Base-by-base conservation (phyloP, 1,284 basidiomycete genomes). In the Ustilago trichophora region DNA sequence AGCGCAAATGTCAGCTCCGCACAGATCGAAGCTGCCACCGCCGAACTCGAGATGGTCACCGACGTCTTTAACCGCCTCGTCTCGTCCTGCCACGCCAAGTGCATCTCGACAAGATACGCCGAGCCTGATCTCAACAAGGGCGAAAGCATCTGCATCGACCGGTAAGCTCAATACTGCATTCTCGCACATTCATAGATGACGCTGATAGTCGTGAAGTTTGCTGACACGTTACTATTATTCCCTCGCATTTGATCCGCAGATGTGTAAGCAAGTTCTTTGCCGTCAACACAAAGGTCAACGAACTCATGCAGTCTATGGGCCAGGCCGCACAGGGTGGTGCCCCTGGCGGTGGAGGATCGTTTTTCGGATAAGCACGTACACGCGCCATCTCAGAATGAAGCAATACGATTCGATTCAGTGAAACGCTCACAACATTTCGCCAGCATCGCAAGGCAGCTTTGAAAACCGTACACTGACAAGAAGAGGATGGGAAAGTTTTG, bases 51-150 rank as follows among this genome's bases (percentile, higher is more conserved):
- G 82, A 93, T 93, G 84, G 88, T 95, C 73, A 93, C 92, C 32
- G 93, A 95, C 83, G 89, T 94, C 75, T 95, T 94, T 85, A 93
- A 93, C 86, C 88, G 76, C 25, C 73, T 82, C 29, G 80, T 82
- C 36, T 55, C 68, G 11, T 89, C 90, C 80, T 95, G 92, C 83
- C 91, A 94, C 80, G 84, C 84, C 67, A 95, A 95, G 82, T 95
- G 92, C 84, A 90, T 95, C 78, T 88, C 87, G 79, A 84, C 87
- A 42, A 87, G 91, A 60, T 99, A 96, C 83, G 85, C 88, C 18
- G 96, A 98, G 80, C 87, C 87, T 18, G 94, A 98, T 73, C 87
- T 99, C 70, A 95, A 92, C 87, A 98, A 98, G 86, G 96, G 95
- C 75, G 96, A 99, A 84, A 92, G 91, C 77, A 94, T 98, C 59